Conservation (phyloP, 2,329 filamentous ascomycete species). For the Colletotrichum truncatum region DNA sequence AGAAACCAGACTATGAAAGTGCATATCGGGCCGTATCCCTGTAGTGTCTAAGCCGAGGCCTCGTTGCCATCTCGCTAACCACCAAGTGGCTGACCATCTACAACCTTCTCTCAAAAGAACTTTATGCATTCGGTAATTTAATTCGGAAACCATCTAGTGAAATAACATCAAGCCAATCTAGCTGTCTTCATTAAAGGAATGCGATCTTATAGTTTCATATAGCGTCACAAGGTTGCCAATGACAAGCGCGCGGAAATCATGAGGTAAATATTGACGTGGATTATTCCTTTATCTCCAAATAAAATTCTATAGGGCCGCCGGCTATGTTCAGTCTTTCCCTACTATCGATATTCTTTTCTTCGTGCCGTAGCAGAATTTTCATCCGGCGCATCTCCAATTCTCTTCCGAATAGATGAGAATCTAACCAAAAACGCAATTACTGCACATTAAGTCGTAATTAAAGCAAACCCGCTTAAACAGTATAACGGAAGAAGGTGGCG, state of each 20-base stretch:
- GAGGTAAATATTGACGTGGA: not conserved
- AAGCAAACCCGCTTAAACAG: conserved; percentile 43
- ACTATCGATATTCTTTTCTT: not conserved
- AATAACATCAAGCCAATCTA: no score
- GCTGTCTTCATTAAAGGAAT: no score
- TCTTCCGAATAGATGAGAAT: not conserved
- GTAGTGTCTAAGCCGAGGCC: no score
- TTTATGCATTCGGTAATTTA: no score
- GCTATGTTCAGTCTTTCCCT: not conserved
- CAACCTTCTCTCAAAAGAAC: no score
- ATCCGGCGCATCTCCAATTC: not conserved
- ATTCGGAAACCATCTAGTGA: no score
- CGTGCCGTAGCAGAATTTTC: not conserved
- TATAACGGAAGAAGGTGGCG: conserved; percentile 65
- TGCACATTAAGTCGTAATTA: not conserved
- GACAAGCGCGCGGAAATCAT: not conserved
- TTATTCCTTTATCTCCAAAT: not conserved
- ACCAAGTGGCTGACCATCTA: no score
- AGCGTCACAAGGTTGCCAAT: not conserved
- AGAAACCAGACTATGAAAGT: no score
- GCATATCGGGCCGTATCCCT: no score
- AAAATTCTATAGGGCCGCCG: not conserved
- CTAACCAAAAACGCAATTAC: not conserved
- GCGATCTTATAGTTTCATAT: no score
- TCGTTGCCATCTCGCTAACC: no score